Base-by-base conservation (phyloP, 2,329 filamentous ascomycete genomes). In the Ophiognomonia clavigignenti-juglandacearum region DNA sequence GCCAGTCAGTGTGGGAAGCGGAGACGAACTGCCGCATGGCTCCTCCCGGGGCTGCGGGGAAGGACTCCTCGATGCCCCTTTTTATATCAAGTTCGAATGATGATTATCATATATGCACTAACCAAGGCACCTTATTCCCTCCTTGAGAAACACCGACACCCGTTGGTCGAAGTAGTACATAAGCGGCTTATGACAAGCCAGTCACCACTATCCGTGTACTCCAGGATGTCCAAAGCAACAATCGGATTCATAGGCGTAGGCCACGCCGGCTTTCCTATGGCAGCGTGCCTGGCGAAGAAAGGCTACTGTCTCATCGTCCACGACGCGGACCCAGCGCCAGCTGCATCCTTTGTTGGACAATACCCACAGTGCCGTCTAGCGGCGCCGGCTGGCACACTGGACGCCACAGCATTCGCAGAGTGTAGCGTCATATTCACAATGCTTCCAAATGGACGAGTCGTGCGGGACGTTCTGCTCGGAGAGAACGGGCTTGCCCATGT, bases 391-490 rank as follows among this genome's bases (percentile, higher is more conserved):
- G 22, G 20, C 29, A 8, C 22, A 4, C n/a, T 43, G 20, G 31
- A 4, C 11, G 14, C 20, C 14, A 22, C 14, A 18, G 20, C 20
- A 6, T 43, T 43, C 29, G 16, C 18, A 11, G 13, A 11, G 3
- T 43, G 40, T 22, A 43, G 40, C 14, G 29, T 36, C 10, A 6
- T 43, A 4, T 26, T 43, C 31, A 43, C 40, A 4, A 43, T 43
- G 40, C 14, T 43, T 4, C 40, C 40, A 4, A 43, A 43, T 8
- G 40, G 40, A 10, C 34, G 16, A 11, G 29, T 43, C 9, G 40
- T 36, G 20, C 23, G 40, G 22, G 40, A 43, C 9, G 40, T 35
- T 10, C 22, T 43, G 19, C 22, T 43, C 3, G 40, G 40, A 6
- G 40, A 43, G 20, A 19, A 35, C 4, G 40, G 40, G 9, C 34